Conservation (phyloP, 495 filamentous ascomycete genomes). For the Staphylotrichum longicolle region DNA sequence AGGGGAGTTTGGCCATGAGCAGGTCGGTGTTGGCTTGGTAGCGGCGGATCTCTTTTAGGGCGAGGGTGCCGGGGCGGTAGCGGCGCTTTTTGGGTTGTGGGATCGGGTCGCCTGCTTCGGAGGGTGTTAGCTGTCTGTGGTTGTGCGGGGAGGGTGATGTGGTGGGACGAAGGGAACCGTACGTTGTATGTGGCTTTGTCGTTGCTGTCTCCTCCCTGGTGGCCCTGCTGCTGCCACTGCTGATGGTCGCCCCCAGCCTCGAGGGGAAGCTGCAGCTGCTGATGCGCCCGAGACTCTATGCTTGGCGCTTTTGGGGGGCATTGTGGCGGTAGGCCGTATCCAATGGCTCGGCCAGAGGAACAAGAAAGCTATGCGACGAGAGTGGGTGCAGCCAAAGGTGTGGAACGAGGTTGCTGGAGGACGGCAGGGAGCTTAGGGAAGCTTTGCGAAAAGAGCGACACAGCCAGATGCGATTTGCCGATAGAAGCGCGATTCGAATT, state of each 20-base stretch:
- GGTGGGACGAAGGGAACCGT: conserved; percentile 11
- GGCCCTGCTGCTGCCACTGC: not conserved
- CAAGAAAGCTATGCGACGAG: conserved; percentile 6
- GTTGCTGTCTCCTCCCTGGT: conserved; percentile 11
- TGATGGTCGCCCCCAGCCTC: conserved; percentile 1
- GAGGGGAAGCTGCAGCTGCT: not conserved
- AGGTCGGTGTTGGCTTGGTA: conserved; percentile 84
- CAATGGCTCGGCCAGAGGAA: not conserved
- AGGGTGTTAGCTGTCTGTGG: not conserved
- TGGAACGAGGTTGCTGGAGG: not conserved
- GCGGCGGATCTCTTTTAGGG: conserved; percentile 79
- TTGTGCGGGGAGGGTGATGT: too few relatives aligned
- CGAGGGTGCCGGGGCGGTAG: conserved; percentile 81
- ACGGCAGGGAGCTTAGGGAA: not conserved
- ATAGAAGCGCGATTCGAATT: conserved; percentile 9
- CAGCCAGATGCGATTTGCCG: not conserved
- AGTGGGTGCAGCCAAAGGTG: not conserved
- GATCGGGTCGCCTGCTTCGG: conserved; percentile 67
- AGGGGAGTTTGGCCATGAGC: conserved; percentile 76
- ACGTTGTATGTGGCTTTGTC: conserved; percentile 32
- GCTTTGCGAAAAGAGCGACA: conserved; percentile 10
- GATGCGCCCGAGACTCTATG: conserved; percentile 4
- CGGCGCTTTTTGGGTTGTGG: conserved; percentile 61
- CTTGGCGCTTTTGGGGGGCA: conserved; percentile 17
- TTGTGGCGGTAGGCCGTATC: not conserved